phyloP scores from a whole-genome alignment of 345 rosid genomes.

The Ceriops decandra region DNA sequence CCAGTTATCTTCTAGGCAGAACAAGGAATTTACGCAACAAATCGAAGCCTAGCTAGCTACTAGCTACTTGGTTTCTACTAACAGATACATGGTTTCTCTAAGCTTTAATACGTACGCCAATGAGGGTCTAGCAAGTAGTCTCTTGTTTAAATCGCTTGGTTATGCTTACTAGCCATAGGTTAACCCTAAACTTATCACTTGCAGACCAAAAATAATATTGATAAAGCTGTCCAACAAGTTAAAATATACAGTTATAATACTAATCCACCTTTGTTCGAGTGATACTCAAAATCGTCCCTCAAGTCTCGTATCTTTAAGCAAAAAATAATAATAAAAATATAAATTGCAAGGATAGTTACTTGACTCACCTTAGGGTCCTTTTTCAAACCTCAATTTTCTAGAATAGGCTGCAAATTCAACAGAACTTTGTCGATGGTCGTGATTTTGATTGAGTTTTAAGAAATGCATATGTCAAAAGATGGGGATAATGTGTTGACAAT shows the following conservation, averaged over 20 bases:
- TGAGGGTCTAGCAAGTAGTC: not conserved
- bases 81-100: no score
- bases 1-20: no score
- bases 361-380: not conserved
- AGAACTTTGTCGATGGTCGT: not conserved
- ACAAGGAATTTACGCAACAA: no score
- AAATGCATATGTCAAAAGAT: not conserved
- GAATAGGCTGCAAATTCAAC: not conserved
- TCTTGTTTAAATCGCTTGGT: conserved; percentile 10
- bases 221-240: not conserved
- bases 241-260: not conserved
- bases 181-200: not conserved
- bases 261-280: no score
- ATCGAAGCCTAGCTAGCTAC: no score
- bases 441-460: not conserved
- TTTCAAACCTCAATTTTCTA: not conserved
- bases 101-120: not conserved
- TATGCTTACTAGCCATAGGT: conserved; percentile 1
- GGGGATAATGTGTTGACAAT: not conserved
- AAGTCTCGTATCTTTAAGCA: not conserved
- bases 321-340: not conserved
- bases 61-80: no score
- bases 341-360: not conserved
- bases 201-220: not conserved
- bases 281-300: not conserved